Evolutionary conservation across 1,284 basidiomycete species (phyloP).

Genomic region (Wallemia hederae): DNA sequence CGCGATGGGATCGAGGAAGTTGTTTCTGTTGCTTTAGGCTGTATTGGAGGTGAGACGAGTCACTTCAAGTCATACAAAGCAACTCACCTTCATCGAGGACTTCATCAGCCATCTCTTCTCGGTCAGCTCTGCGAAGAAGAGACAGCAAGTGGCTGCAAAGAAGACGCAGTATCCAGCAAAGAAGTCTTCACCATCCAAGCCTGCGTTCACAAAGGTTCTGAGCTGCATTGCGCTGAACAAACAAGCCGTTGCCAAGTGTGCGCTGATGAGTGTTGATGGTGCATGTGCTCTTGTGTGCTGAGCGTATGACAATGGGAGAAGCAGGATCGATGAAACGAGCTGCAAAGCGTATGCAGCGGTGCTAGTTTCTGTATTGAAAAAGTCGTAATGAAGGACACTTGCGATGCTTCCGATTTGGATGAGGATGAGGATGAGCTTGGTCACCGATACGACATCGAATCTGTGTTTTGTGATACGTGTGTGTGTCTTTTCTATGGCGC

Average conservation of each 20-base stretch:
- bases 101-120: slow-evolving; percentile 1
- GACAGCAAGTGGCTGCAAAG: background rate
- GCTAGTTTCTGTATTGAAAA: background rate
- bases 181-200: background rate
- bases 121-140: background rate
- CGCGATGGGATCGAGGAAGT: background rate
- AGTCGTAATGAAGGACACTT: background rate
- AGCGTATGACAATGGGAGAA: background rate
- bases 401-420: background rate
- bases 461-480: slow-evolving; percentile 4
- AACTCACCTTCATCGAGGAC: background rate
- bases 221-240: background rate
- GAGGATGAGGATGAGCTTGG: background rate
- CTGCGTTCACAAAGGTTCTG: background rate
- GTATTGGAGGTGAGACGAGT: background rate
- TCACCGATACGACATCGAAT: background rate
- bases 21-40: background rate
- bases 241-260: background rate
- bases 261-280: background rate
- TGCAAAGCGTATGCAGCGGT: background rate
- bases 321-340: background rate
- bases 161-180: background rate
- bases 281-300: background rate
- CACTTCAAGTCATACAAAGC: background rate
- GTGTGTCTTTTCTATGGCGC: slow-evolving; percentile 4